Conservation (phyloP, 495 filamentous ascomycete species). For the Daldinia vernicosa region DNA sequence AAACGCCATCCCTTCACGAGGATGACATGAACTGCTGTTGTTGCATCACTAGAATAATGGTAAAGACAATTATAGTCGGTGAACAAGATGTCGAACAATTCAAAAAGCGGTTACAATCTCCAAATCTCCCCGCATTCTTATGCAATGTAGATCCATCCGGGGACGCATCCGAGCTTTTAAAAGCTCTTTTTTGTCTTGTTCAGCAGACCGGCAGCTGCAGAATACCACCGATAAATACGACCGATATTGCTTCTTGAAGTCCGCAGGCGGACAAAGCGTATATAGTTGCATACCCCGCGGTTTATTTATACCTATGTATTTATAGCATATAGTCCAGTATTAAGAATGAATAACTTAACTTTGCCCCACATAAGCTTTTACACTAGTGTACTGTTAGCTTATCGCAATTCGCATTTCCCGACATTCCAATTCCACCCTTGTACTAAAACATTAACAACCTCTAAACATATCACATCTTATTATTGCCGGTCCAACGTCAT, state of each 20-base stretch:
- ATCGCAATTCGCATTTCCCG: conserved; percentile 1
- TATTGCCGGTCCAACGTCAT: not conserved
- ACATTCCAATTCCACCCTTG: conserved; percentile 1
- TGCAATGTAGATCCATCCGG: conserved; percentile 33
- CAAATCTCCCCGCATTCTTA: conserved; percentile 26
- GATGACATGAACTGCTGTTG: not conserved
- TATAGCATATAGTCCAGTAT: not conserved
- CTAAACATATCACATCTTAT: not conserved
- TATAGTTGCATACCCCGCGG: conserved; percentile 27
- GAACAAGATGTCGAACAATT: not conserved
- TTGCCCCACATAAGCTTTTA: conserved; percentile 31
- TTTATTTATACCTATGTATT: conserved; percentile 9
- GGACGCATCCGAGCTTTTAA: not conserved
- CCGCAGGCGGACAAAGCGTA: not conserved
- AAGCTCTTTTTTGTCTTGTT: not conserved
- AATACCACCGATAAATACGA: not conserved
- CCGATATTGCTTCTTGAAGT: conserved; percentile 6
- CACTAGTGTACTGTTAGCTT: not conserved
- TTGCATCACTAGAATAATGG: not conserved
- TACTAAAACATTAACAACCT: not conserved
- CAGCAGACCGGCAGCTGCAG: not conserved
- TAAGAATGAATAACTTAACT: not conserved
- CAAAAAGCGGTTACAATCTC: conserved; percentile 3
- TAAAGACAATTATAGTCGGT: conserved; percentile 1
- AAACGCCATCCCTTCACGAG: not conserved